Conservation (phyloP, 2,329 filamentous ascomycete species). For the Gaeumannomyces sp. region DNA sequence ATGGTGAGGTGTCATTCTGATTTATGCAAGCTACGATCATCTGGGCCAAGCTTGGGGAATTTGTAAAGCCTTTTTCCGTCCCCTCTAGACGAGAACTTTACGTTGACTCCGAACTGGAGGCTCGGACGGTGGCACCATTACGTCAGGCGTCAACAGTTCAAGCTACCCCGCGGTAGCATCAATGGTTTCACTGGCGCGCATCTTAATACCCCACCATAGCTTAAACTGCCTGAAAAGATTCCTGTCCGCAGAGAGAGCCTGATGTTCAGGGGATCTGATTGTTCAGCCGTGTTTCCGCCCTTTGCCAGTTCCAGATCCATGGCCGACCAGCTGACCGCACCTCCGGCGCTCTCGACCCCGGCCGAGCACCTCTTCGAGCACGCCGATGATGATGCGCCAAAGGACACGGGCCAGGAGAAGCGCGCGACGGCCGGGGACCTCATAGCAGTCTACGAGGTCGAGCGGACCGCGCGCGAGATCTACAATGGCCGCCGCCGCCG, state of each 20-base stretch:
- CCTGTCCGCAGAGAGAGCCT: too few species aligned
- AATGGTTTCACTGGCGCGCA: background rate
- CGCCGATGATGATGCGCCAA: constrained; percentile 29
- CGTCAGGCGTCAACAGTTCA: background rate
- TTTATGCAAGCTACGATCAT: too few species aligned
- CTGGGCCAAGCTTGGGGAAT: too few species aligned
- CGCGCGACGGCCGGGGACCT: constrained; percentile 60
- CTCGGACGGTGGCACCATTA: background rate
- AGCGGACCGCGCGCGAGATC: constrained; percentile 72
- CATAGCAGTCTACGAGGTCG: constrained; percentile 74
- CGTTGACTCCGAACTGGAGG: background rate
- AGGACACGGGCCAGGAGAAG: constrained; percentile 25
- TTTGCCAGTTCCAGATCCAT: constrained; percentile 24
- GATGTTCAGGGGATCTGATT: too few species aligned
- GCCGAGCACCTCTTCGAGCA: constrained; percentile 54
- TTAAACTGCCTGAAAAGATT: too few species aligned
- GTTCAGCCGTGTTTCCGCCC: too few species aligned
- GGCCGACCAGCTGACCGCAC: constrained; percentile 40
- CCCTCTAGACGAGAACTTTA: too few species aligned
- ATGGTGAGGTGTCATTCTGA: too few species aligned
- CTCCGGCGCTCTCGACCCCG: constrained; percentile 59
- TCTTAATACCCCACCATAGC: background rate
- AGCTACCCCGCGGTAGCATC: background rate
- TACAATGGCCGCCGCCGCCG: constrained; percentile 63
- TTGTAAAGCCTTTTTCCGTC: too few species aligned